Evolutionary conservation across 768 basidiomycete genomes (phyloP).

Genomic region (Naganishia vishniacii): DNA sequence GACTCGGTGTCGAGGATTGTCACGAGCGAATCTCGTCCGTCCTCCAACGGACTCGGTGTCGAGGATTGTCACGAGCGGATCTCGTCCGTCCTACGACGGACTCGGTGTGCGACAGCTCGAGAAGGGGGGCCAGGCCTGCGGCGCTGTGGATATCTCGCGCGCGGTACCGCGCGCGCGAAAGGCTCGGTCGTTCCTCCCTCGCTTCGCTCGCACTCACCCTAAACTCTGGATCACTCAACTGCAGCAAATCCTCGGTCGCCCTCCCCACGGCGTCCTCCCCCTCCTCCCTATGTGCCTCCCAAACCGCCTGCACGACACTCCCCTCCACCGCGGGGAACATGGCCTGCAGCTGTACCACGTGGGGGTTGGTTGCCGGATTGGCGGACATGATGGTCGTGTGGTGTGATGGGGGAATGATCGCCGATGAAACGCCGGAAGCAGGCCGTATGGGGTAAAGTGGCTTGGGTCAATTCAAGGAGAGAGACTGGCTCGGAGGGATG

Average conservation of each 20-base stretch:
- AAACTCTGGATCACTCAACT: conserved; percentile 47
- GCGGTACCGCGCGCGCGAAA: too few relatives aligned
- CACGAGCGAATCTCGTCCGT: not conserved
- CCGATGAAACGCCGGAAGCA: too few relatives aligned
- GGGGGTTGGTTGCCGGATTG: not conserved
- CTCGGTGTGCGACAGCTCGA: too few relatives aligned
- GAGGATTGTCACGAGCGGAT: too few relatives aligned
- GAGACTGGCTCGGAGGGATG: too few relatives aligned
- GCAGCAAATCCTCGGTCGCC: conserved; percentile 46
- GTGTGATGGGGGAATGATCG: too few relatives aligned
- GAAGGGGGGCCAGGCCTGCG: too few relatives aligned
- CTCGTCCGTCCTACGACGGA: too few relatives aligned
- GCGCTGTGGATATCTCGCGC: too few relatives aligned
- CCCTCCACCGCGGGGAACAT: conserved; percentile 47
- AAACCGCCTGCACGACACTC: conserved; percentile 43
- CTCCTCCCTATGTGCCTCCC: conserved; percentile 34
- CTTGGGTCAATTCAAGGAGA: too few relatives aligned
- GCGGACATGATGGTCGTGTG: not conserved
- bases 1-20: not conserved
- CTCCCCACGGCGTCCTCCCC: conserved; percentile 34
- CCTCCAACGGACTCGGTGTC: not conserved
- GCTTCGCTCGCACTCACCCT: conserved; percentile 27
- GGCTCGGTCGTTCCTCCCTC: not conserved
- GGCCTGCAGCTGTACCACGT: conserved; percentile 30
- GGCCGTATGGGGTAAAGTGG: too few relatives aligned